Evolutionary conservation across 2,329 filamentous ascomycete genomes (phyloP).

Genomic region (Cladorrhinum sp.): DNA sequence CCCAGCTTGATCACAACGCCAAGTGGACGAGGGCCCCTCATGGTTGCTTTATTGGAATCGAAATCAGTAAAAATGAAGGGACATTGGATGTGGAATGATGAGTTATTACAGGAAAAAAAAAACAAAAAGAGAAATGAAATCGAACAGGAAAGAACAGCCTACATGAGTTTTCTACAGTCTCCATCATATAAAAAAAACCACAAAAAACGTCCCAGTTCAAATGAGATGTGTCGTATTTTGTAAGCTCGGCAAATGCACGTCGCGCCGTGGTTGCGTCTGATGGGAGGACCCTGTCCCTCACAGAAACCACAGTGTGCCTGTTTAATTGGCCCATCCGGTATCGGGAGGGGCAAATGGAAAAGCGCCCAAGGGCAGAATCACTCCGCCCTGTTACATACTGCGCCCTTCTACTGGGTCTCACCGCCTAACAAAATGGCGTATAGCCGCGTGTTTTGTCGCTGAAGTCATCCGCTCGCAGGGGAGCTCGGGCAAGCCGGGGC

Average conservation of each 20-base stretch:
- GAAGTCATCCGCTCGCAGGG: background rate
- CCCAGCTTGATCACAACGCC: constrained; percentile 86
- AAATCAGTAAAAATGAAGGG: constrained; percentile 6
- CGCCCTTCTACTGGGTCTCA: constrained; percentile 19
- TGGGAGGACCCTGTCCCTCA: background rate
- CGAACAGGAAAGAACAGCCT: background rate
- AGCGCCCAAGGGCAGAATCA: constrained; percentile 2
- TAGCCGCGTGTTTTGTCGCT: too few relatives aligned
- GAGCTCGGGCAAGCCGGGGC: background rate
- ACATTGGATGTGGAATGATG: background rate
- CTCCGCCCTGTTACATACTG: constrained; percentile 1
- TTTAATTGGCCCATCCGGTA: constrained; percentile 22
- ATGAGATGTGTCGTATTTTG: constrained; percentile 1
- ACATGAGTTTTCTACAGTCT: background rate
- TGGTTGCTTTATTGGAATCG: constrained; percentile 39
- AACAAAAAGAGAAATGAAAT: constrained; percentile 3
- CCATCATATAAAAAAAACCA: constrained; percentile 2
- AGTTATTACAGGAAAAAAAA: constrained; percentile 2
- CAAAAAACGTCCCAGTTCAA: background rate
- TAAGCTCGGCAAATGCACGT: constrained; percentile 7
- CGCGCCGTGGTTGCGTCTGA: constrained; percentile 6
- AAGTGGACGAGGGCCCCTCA: constrained; percentile 64
- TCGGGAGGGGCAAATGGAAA: constrained; percentile 16
- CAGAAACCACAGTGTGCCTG: background rate
- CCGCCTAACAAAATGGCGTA: constrained; percentile 16